Evolutionary conservation across 495 filamentous ascomycete genomes (phyloP).

Genomic region (Penicillium nucicola): DNA sequence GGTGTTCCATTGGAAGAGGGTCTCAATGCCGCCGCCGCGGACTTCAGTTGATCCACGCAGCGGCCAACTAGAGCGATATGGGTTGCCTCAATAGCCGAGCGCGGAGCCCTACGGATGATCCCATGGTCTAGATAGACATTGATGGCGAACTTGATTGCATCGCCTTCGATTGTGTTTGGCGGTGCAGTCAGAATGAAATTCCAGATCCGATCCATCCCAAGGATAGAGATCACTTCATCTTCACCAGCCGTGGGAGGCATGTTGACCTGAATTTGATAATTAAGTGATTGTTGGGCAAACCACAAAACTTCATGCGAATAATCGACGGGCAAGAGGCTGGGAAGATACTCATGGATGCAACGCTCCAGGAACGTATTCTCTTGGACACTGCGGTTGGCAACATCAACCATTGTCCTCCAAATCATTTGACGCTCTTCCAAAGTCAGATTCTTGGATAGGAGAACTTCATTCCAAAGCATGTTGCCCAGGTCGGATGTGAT

Average conservation of each 20-base stretch:
- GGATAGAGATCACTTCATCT: conserved; percentile 48
- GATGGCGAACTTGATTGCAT: conserved; percentile 67
- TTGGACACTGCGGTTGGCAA: conserved; percentile 39
- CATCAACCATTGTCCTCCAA: conserved; percentile 63
- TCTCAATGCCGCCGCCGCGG: conserved; percentile 62
- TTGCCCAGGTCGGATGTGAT: conserved; percentile 59
- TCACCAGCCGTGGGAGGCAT: conserved; percentile 35
- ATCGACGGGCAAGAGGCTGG: conserved; percentile 56
- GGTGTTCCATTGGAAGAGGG: conserved; percentile 34
- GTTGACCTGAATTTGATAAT: conserved; percentile 45
- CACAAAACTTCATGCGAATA: conserved; percentile 65
- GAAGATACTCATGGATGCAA: conserved; percentile 66
- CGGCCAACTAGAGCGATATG: conserved; percentile 75
- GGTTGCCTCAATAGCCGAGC: conserved; percentile 58
- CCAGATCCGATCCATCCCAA: conserved; percentile 79
- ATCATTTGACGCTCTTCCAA: conserved; percentile 55
- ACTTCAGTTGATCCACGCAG: conserved; percentile 71
- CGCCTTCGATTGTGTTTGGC: conserved; percentile 62
- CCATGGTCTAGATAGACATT: conserved; percentile 66
- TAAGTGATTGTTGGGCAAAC: conserved; percentile 60
- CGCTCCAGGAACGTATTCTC: conserved; percentile 63
- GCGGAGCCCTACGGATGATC: conserved; percentile 37
- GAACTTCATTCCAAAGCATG: conserved; percentile 64
- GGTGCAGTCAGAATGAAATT: conserved; percentile 71
- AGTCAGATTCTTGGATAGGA: conserved; percentile 55